These are phyloP conservation scores for Wolfiporia cocos DNA, from an alignment of 1,284 basidiomycete species.

Conservation along the genomic window DNA sequence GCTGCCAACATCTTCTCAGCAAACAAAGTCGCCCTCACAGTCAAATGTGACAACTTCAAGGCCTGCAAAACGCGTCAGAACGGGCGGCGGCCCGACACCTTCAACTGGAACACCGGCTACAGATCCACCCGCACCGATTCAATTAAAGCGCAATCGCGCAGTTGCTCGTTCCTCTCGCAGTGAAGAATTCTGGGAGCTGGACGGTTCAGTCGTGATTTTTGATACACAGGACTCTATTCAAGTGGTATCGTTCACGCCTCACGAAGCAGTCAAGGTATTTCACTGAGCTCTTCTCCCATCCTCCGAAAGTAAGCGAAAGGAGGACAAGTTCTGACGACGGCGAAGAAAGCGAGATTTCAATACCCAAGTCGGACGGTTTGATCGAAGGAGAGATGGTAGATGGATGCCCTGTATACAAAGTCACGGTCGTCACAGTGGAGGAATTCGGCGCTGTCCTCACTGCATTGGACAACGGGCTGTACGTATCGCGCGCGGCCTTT, in stretches of 20 bases:
- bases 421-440: slow-evolving; percentile 15
- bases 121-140: no score
- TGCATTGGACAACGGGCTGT: slow-evolving; percentile 32
- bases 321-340: neutral
- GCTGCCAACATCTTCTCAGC: no score
- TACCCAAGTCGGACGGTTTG: neutral
- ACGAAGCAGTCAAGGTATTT: slow-evolving; percentile 30
- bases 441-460: slow-evolving; percentile 31
- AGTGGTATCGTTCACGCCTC: slow-evolving; percentile 31
- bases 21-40: no score
- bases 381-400: slow-evolving; percentile 16
- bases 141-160: no score
- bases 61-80: no score
- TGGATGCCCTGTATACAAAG: slow-evolving; percentile 23
- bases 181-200: slow-evolving; percentile 34
- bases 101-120: no score
- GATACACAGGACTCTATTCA: slow-evolving; percentile 27
- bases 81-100: no score
- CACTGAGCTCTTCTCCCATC: slow-evolving; percentile 20
- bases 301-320: slow-evolving; percentile 8
- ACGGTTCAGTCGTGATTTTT: slow-evolving; percentile 31
- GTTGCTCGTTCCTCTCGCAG: no score
- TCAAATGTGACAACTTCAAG: no score
- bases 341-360: neutral
- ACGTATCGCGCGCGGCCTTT: no score